phyloP scores from a whole-genome alignment of 768 basidiomycete genomes.

The Rickenella mellea region DNA sequence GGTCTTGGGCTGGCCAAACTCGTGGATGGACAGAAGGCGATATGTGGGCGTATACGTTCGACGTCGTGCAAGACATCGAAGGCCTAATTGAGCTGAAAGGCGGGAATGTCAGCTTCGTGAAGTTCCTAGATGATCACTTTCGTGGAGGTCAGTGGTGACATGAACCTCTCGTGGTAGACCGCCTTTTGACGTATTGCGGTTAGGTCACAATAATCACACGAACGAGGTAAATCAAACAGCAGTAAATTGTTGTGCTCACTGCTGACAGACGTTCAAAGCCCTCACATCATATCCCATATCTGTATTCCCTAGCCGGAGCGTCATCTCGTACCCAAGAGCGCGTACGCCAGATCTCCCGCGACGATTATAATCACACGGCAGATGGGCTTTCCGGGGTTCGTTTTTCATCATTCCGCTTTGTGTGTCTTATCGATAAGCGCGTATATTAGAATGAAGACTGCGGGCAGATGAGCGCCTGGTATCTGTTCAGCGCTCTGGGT shows the following conservation, averaged over 20 bases:
- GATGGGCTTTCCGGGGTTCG: constrained; percentile 65
- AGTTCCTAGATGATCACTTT: constrained; percentile 53
- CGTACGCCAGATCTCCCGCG: constrained; percentile 54
- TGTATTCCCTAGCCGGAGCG: constrained; percentile 65
- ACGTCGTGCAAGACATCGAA: constrained; percentile 63
- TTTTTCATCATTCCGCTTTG: constrained; percentile 1
- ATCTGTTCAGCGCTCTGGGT: constrained; percentile 71
- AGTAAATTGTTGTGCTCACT: background rate
- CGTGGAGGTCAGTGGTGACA: constrained; percentile 27
- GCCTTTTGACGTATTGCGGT: constrained; percentile 22
- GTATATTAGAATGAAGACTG: constrained; percentile 70
- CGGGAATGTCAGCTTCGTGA: constrained; percentile 54
- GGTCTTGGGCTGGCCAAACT: constrained; percentile 59
- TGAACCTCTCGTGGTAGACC: background rate
- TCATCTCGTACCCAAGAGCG: constrained; percentile 63
- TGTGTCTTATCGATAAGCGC: constrained; percentile 3
- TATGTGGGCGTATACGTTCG: constrained; percentile 70
- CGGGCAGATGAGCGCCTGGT: constrained; percentile 89
- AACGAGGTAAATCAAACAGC: constrained; percentile 47
- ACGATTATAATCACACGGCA: constrained; percentile 58
- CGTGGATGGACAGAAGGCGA: constrained; percentile 81
- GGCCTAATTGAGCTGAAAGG: constrained; percentile 54
- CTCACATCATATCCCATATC: constrained; percentile 79
- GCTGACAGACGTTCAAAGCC: constrained; percentile 34
- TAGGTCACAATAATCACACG: constrained; percentile 72